These are phyloP conservation scores for Vigna nakashimae DNA, from an alignment of 306 rosid genomes.

Conservation along the genomic window DNA sequence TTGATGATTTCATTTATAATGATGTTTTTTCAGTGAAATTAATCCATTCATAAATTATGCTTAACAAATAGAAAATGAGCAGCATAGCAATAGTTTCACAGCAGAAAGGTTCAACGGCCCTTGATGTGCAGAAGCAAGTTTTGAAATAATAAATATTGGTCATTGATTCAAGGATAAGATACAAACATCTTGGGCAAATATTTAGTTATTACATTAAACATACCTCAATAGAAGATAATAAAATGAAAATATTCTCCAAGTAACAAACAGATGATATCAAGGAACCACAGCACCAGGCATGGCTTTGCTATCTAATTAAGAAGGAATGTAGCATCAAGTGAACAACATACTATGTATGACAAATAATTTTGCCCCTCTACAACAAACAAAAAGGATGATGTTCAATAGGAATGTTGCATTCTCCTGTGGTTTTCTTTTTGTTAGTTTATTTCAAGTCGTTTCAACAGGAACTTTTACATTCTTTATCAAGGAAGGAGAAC, in stretches of 20 bases:
- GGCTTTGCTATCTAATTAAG: neutral
- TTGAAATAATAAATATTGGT: conserved; percentile 15
- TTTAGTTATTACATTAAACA: neutral
- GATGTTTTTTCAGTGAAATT: conserved; percentile 21
- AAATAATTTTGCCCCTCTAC: conserved; percentile 10
- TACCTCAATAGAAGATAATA: neutral
- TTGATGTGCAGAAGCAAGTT: conserved; percentile 8
- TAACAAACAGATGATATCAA: neutral
- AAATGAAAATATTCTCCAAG: conserved; percentile 7
- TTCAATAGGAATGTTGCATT: conserved; percentile 21
- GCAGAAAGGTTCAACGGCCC: conserved; percentile 12
- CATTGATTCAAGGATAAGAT: neutral
- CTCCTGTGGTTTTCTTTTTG: neutral
- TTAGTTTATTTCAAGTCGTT: neutral
- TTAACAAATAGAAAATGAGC: conserved; percentile 18
- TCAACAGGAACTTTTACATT: conserved; percentile 18
- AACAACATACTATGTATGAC: conserved; percentile 15
- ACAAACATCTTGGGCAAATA: conserved; percentile 1
- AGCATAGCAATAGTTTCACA: conserved; percentile 32
- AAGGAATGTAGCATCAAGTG: neutral
- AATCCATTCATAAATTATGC: conserved; percentile 9
- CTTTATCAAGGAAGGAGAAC: neutral
- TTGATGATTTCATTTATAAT: conserved; percentile 20
- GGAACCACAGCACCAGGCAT: neutral
- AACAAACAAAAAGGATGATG: neutral